A percentile compares a stretch with the other conserved stretches of the same genome.
phyloP scores from a whole-genome alignment of 2,329 filamentous ascomycete genomes.

The Fusarium sp. region DNA sequence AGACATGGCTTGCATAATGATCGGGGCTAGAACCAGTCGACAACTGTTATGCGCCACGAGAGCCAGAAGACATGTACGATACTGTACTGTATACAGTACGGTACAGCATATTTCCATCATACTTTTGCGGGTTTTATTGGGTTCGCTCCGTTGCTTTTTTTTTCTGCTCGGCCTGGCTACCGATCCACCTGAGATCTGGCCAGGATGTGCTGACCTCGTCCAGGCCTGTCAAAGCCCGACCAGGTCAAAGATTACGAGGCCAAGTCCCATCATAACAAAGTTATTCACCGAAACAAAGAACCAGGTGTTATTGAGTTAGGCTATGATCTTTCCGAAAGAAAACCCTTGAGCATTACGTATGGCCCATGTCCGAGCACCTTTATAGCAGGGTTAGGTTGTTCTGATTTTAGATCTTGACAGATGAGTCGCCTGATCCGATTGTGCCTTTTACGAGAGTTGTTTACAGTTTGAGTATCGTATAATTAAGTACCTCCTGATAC shows the following conservation, averaged over 20 bases:
- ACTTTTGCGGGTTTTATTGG: constrained; percentile 25
- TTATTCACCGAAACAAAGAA: constrained; percentile 24
- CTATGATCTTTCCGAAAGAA: constrained; percentile 27
- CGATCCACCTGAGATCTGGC: constrained; percentile 46
- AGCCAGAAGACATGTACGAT: constrained; percentile 18
- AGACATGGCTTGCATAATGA: constrained; percentile 49
- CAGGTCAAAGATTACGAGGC: constrained; percentile 37
- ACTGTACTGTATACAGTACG: constrained; percentile 28
- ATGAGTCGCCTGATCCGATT: constrained; percentile 20
- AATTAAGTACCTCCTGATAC: constrained; percentile 5
- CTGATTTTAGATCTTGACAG: constrained; percentile 36
- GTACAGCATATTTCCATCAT: constrained; percentile 10
- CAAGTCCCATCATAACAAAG: constrained; percentile 22
- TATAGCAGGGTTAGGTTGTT: constrained; percentile 17
- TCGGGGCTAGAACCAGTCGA: constrained; percentile 36
- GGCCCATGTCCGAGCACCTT: constrained; percentile 26
- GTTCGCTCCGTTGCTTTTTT: constrained; percentile 26
- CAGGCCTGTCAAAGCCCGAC: constrained; percentile 26
- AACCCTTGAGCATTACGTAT: constrained; percentile 43
- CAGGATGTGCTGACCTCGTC: constrained; percentile 33
- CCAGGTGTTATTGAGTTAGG: constrained; percentile 11
- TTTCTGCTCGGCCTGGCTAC: constrained; percentile 3
- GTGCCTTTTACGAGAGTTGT: neutral
- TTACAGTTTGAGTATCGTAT: constrained; percentile 1
- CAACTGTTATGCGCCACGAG: constrained; percentile 39